phyloP scores from a whole-genome alignment of 2,329 filamentous ascomycete species.

The Nigrospora oryzae region DNA sequence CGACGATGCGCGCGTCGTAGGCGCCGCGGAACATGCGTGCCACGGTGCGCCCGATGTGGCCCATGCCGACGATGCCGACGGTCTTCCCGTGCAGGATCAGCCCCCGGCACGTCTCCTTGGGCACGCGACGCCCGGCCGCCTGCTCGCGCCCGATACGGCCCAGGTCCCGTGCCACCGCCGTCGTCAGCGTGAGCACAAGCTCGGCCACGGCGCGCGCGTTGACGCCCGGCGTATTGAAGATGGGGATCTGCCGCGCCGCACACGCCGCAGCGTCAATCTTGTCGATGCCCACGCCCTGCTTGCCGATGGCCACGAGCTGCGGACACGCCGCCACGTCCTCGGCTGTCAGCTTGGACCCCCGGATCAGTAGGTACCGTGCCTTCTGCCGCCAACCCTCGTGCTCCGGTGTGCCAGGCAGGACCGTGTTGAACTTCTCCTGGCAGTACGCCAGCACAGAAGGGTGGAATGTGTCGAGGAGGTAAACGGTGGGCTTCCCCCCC shows the following conservation, averaged over 20 bases:
- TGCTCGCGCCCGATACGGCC: slow-evolving; percentile 19
- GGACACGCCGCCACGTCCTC: slow-evolving; percentile 26
- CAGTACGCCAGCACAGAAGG: slow-evolving; percentile 23
- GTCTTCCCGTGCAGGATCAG: slow-evolving; percentile 59
- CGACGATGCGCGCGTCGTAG: slow-evolving; percentile 49
- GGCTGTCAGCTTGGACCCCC: slow-evolving; percentile 25
- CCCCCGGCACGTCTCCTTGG: slow-evolving; percentile 37
- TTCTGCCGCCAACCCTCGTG: slow-evolving; percentile 29
- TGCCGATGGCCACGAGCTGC: slow-evolving; percentile 22
- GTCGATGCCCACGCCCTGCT: slow-evolving; percentile 51
- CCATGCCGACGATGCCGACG: slow-evolving; percentile 62
- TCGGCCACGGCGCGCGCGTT: slow-evolving; percentile 33
- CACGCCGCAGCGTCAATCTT: slow-evolving; percentile 52
- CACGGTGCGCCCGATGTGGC: slow-evolving; percentile 58
- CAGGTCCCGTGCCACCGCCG: slow-evolving; percentile 36
- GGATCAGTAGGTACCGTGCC: slow-evolving; percentile 29
- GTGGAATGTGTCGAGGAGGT: slow-evolving; percentile 29
- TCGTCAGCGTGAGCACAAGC: slow-evolving; percentile 29
- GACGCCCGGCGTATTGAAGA: slow-evolving; percentile 31
- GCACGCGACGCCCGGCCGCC: slow-evolving; percentile 15
- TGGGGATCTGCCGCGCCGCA: slow-evolving; percentile 26
- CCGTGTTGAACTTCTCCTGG: slow-evolving; percentile 27
- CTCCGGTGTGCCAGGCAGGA: slow-evolving; percentile 23
- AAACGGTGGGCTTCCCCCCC: slow-evolving; percentile 26
- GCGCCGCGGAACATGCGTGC: slow-evolving; percentile 51